phyloP scores from a whole-genome alignment of 495 filamentous ascomycete genomes.

The Mytilinidion resinicola region DNA sequence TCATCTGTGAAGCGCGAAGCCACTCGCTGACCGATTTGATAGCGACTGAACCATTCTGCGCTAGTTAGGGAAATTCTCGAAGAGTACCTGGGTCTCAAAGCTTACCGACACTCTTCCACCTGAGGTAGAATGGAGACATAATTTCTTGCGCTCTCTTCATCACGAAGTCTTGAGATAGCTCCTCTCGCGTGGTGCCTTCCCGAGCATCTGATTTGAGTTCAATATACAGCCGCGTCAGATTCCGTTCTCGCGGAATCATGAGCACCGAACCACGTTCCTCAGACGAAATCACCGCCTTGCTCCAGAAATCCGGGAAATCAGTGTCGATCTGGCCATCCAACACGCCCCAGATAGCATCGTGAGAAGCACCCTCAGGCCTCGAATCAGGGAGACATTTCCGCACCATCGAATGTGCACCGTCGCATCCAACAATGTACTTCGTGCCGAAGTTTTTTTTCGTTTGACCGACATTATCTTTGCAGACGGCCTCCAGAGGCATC shows the following conservation, averaged over 20 bases:
- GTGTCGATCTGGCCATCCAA: slow-evolving; percentile 71
- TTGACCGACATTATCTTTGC: slow-evolving; percentile 7
- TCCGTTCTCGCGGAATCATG: slow-evolving; percentile 68
- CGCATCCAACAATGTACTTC: slow-evolving; percentile 30
- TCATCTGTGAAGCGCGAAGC: slow-evolving; percentile 20
- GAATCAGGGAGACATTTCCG: slow-evolving; percentile 56
- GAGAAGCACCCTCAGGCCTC: slow-evolving; percentile 55
- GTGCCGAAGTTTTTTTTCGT: slow-evolving; percentile 10
- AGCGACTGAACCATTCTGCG: slow-evolving; percentile 59
- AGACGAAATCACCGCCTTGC: slow-evolving; percentile 60
- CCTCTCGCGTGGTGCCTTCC: slow-evolving; percentile 54
- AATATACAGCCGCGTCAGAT: slow-evolving; percentile 71
- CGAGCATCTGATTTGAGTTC: slow-evolving; percentile 63
- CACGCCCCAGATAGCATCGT: slow-evolving; percentile 67
- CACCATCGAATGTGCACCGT: slow-evolving; percentile 41
- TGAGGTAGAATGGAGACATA: slow-evolving; percentile 59
- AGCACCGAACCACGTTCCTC: slow-evolving; percentile 63
- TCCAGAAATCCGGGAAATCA: slow-evolving; percentile 72
- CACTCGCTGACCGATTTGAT: slow-evolving; percentile 43
- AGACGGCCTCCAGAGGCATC: slow-evolving; percentile 11
- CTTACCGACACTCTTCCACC: slow-evolving; percentile 55
- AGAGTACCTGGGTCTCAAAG: background rate
- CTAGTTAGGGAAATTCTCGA: background rate
- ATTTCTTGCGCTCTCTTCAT: slow-evolving; percentile 60
- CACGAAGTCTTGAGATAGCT: slow-evolving; percentile 61